Evolutionary conservation across 2,329 filamentous ascomycete genomes (phyloP).

Genomic region (Pyricularia pennisetigena): DNA sequence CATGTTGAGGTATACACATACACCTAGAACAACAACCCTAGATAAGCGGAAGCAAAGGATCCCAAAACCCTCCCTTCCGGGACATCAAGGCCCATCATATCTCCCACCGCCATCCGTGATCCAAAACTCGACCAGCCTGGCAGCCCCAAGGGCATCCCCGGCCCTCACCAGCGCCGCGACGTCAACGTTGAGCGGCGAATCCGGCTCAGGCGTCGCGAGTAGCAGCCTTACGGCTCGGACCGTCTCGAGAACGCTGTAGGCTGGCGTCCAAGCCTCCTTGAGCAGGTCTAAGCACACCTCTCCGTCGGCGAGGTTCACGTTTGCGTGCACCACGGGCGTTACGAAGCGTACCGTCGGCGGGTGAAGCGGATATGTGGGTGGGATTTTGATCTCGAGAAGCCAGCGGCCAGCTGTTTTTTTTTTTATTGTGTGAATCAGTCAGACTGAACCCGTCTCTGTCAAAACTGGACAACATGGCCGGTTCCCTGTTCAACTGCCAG

Average conservation of each 20-base stretch:
- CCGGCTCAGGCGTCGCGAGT: slow-evolving; percentile 56
- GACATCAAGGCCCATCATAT: slow-evolving; percentile 27
- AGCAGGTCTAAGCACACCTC: slow-evolving; percentile 93
- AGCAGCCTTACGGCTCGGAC: slow-evolving; percentile 65
- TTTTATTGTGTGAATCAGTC: neutral
- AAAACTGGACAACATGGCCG: neutral
- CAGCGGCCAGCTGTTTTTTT: slow-evolving; percentile 56
- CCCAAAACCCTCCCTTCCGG: neutral
- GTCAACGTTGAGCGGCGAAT: slow-evolving; percentile 72
- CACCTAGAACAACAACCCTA: neutral
- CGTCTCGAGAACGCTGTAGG: slow-evolving; percentile 70
- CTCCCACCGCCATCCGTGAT: slow-evolving; percentile 35
- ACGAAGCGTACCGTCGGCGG: slow-evolving; percentile 72
- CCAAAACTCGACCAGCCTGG: slow-evolving; percentile 64
- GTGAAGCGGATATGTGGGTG: slow-evolving; percentile 65
- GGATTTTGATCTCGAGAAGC: slow-evolving; percentile 70
- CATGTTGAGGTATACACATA: neutral
- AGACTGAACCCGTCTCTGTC: neutral
- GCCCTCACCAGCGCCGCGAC: slow-evolving; percentile 59
- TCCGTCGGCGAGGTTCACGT: slow-evolving; percentile 60
- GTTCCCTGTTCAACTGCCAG: too few relatives aligned
- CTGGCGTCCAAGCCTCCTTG: slow-evolving; percentile 69
- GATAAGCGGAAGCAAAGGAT: neutral
- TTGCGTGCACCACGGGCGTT: slow-evolving; percentile 81
- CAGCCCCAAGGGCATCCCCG: slow-evolving; percentile 59